Evolutionary conservation across 2,329 filamentous ascomycete species (phyloP), one percentile per base, ranked within the genome.

Genomic region (Neofusicoccum kwambonambiense): DNA sequence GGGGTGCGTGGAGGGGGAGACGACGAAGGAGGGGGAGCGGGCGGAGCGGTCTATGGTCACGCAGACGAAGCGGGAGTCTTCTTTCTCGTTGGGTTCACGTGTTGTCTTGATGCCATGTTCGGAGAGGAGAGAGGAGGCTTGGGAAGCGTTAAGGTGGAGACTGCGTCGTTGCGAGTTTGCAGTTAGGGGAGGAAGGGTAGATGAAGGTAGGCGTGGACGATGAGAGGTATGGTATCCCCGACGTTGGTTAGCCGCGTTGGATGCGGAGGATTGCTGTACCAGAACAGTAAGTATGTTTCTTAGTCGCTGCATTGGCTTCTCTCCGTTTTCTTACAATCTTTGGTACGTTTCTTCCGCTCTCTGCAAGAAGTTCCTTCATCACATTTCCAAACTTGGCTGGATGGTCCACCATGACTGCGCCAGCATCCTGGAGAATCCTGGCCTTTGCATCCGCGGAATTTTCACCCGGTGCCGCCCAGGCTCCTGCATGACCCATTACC

Each of bases 401-500:
- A 71, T 93, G 90, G 66, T 90, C 86, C 3, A 93, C 87, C 76
- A 93, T 87, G 0, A 84, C 85, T 0, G 86, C 89, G 2, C 90
- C 90, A 12, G 84, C 90, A 64, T 83, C 79, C 72, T 87, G 79
- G n/a, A 94, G 81, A 1, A 86, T 84, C 47, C 82, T 83, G 66
- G 89, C 86, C 76, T 94, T 94, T n/a, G 83, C 81, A 44, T 81
- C 77, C 0, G 88, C 86, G 66, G 82, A 82, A 3, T 87, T 84
- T 72, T 93, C 90, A 19, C 88, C 89, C 6, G 87, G 83, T 1
- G 87, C 83, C 62, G 83, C 81, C 81, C 90, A 91, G 13, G 91
- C 91, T 49, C 91, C 91, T 9, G 90, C 89, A 74, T 94, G 91
- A 9, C 91, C 91, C 90, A 93, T 93, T 49, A 92, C 84, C 22